Evolutionary conservation across 2,329 filamentous ascomycete species (phyloP), one percentile per base, ranked within the genome.

Genomic region (Knufia petricola): DNA sequence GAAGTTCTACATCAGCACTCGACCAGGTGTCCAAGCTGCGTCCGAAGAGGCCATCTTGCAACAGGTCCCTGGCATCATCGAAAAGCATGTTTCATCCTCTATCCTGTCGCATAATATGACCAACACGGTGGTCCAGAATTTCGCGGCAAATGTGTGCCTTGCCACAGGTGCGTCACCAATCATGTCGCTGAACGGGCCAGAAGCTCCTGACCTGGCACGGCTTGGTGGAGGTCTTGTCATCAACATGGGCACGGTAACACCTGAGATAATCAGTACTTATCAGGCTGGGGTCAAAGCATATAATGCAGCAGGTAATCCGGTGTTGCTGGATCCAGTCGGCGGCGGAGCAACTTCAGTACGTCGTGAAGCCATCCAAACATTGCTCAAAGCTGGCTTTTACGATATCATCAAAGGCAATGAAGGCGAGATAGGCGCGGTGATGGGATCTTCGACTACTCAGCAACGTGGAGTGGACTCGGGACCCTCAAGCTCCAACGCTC

Each of bases 71-170:
- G 49, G 58, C 2, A 67, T 85, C 15, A 71, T 94, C 37, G 71
- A 69, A 51, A 71, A 73, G 4, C 76, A 95, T 41, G 77, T 77
- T 3, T 64, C 71, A 2, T 72, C 68, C 37, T 82, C 77, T 49
- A 88, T 89, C 0, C 74, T 96, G 19, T 85, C 84, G 44, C 90
- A 96, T 68, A 95, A 95, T 68, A 96, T 96, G 87, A 96, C 92
- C 46, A 96, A 96, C 64, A 75, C 89, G 46, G 90, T 96, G 0
- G 90, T 95, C 19, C 88, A 95, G 61, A 95, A 95, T 68, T 85
- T 96, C 60, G 86, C 89, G 13, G 90, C 92, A 46, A 95, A 94
- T 61, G 83, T 95, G 2, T 87, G 87, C 32, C 75, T 95, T 13
- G 79, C 84, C 28, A 74, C 70, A 46, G 90, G 90, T 30, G 85